Conservation (phyloP, 148 eudicot species). For the Drosera capensis region DNA sequence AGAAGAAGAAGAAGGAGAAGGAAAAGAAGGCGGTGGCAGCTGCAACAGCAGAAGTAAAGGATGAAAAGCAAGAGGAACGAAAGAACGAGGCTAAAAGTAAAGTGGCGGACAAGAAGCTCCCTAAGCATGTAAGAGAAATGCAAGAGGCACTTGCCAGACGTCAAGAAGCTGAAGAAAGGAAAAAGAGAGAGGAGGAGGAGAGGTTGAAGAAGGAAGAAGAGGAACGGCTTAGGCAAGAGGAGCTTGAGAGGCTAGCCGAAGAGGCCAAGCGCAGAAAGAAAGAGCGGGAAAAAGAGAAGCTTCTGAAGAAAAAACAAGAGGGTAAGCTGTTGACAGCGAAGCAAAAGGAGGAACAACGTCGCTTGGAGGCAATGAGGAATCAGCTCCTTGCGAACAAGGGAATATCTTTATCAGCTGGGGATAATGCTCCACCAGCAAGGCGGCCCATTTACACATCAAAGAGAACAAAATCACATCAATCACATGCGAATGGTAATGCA, state of each 20-base stretch:
- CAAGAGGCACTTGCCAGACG: slow-evolving; percentile 72
- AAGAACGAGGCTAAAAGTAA: slow-evolving; percentile 40
- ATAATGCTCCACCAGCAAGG: slow-evolving; percentile 35
- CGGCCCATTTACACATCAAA: slow-evolving; percentile 62
- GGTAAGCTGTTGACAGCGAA: slow-evolving; percentile 67
- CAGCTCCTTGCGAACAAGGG: slow-evolving; percentile 49
- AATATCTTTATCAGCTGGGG: slow-evolving; percentile 29
- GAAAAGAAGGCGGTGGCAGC: slow-evolving; percentile 38
- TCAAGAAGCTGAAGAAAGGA: slow-evolving; percentile 63
- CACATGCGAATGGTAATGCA: slow-evolving; percentile 35
- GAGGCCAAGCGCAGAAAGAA: slow-evolving; percentile 65
- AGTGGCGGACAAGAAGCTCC: slow-evolving; percentile 54
- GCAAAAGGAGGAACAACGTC: slow-evolving; percentile 87
- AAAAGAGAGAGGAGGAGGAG: slow-evolving; percentile 79
- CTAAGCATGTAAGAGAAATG: slow-evolving; percentile 81
- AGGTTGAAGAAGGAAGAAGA: slow-evolving; percentile 74
- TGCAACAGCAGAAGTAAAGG: slow-evolving; percentile 16
- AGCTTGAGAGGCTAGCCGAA: slow-evolving; percentile 57
- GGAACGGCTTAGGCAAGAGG: slow-evolving; percentile 57
- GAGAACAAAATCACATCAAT: slow-evolving; percentile 39
- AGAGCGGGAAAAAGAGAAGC: slow-evolving; percentile 80
- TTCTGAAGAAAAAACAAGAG: slow-evolving; percentile 50
- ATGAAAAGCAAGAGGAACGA: slow-evolving; percentile 38
- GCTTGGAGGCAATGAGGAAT: slow-evolving; percentile 64
- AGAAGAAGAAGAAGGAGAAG: slow-evolving; percentile 58